Evolutionary conservation across 139 green algal species (phyloP).

Genomic region (Pleodorina starrii): DNA sequence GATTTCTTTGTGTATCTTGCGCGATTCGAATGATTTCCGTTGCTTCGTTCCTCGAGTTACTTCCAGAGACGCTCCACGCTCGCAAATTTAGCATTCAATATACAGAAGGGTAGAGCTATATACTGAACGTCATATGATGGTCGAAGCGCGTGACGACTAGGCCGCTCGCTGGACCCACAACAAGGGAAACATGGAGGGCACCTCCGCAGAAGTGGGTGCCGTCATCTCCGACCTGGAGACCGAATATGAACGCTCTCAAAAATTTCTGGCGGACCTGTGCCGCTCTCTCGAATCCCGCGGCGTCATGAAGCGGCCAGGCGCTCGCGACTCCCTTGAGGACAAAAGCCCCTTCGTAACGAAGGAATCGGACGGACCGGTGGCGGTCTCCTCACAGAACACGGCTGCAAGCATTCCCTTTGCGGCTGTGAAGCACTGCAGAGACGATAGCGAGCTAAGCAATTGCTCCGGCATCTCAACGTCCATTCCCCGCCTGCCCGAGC

Average conservation of each 20-base stretch:
- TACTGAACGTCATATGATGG: too few species aligned
- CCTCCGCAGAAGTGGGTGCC: neutral
- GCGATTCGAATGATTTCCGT: too few species aligned
- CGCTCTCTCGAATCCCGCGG: neutral
- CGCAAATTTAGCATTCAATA: too few species aligned
- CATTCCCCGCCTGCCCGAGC: neutral
- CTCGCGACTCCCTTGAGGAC: neutral
- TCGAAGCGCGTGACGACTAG: too few species aligned
- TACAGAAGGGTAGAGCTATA: too few species aligned
- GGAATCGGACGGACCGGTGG: neutral
- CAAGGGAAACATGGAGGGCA: too few species aligned
- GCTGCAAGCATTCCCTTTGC: neutral
- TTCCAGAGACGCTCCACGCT: too few species aligned
- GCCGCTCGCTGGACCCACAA: too few species aligned
- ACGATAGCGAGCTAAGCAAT: neutral
- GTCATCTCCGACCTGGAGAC: slow-evolving; percentile 23
- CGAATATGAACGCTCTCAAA: slow-evolving; percentile 1
- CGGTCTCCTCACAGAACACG: neutral
- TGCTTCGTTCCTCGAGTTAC: too few species aligned
- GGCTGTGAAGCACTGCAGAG: neutral
- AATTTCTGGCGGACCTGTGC: neutral
- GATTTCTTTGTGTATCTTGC: too few species aligned
- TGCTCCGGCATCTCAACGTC: neutral
- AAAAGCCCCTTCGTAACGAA: neutral
- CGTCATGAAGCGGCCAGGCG: neutral